These are phyloP conservation scores for Colletotrichum sp. DNA, from an alignment of 2,329 filamentous ascomycete species.

Conservation along the genomic window DNA sequence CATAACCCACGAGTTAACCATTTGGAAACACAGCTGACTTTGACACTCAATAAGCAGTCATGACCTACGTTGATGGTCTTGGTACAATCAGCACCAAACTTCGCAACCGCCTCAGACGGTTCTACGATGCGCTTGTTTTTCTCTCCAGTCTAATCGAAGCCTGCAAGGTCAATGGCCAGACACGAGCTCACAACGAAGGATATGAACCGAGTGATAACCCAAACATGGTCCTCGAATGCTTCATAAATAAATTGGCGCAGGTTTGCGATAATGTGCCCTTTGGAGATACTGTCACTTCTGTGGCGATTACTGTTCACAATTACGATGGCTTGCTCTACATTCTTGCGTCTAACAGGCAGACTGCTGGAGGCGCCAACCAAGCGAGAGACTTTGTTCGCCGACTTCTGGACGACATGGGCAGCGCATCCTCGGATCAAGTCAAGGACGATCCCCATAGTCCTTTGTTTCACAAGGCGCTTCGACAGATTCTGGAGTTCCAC, in stretches of 20 bases:
- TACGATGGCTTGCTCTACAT: slow-evolving; percentile 31
- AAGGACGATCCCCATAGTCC: neutral
- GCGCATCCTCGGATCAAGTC: fast-evolving
- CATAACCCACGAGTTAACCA: too few relatives aligned
- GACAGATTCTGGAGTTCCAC: neutral
- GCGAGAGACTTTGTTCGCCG: neutral
- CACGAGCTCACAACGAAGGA: neutral
- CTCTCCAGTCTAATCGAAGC: slow-evolving; percentile 22
- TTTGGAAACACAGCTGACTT: neutral
- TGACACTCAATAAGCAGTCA: neutral
- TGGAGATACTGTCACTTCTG: slow-evolving; percentile 33
- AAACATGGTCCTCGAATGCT: slow-evolving; percentile 29
- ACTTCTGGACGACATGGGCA: neutral
- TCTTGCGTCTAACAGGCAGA: slow-evolving; percentile 34
- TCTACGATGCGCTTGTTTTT: neutral
- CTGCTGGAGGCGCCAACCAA: neutral
- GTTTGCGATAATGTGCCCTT: slow-evolving; percentile 33
- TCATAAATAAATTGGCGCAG: slow-evolving; percentile 34
- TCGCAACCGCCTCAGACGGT: neutral
- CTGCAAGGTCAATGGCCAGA: neutral
- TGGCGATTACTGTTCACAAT: slow-evolving; percentile 30
- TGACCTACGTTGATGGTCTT: neutral
- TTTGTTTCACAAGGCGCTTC: neutral
- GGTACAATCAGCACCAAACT: neutral
- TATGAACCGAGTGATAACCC: slow-evolving; percentile 1